Evolutionary conservation across 2,329 filamentous ascomycete genomes (phyloP), one percentile per base, ranked within the genome.

Genomic region (Magnaporthales sp.): DNA sequence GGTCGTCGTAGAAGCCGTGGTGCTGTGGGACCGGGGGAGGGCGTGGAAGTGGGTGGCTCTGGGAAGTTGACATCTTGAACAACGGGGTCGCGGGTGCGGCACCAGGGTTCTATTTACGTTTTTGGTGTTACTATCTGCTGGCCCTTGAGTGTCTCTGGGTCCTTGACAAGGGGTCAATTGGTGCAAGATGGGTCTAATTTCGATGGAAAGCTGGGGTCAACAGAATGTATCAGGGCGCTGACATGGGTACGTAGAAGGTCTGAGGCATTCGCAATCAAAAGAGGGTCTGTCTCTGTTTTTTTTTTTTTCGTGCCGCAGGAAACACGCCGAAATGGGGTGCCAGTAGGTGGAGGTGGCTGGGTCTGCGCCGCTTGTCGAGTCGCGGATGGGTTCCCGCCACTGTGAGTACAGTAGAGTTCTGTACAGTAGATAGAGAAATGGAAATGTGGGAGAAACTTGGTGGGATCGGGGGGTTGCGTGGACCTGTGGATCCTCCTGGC

Each of bases 1-100:
- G 67, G 29, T 70, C 70, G 15, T 71, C 68, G 30, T 71, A 69
- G 62, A 66, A 66, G 38, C 38, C 38, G 63, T 70, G 68, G 64
- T 68, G 69, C 7, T 67, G 66, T 30, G 67, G 68, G 22, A 68
- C 70, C 30, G 68, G 29, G 26, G 67, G 67, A 24, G 66, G 56
- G 3, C 64, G 30, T 11, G 69, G 65, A 32, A 68, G 68, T 31
- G 68, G 68, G 66, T 68, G 68, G 60, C 38, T 67, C 62, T 69
- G 68, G 51, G 38, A 19, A 46, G 69, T 68, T 24, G 70, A 67
- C 69, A 70, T 70, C 65, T 70, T 70, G 26, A 56, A 60, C 24
- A 56, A 13, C 31, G 30, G 65, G 60, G 38, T 46, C 38, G 38
- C 38, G 38, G 38, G n/a, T n/a, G 38, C 38, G 38, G 38, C 38